Evolutionary conservation across 202 grass and related monocot species (phyloP), one percentile per base, ranked within the genome.

Genomic region (Zizania palustris): DNA sequence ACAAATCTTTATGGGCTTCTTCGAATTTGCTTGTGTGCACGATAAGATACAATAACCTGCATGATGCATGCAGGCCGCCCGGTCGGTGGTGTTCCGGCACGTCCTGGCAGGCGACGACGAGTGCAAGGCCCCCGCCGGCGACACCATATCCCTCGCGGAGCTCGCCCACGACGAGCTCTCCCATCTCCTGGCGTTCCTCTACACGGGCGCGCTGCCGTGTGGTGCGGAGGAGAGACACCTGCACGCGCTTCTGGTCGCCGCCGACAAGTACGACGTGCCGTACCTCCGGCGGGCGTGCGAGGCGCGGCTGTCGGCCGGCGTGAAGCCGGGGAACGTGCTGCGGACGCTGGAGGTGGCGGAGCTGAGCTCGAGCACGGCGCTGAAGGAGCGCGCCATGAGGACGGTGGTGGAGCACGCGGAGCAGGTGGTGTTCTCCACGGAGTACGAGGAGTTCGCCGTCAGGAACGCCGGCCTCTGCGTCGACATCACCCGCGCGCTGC

Each of bases 201-300:
- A 98, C 82, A 76, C 77, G 3, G 93, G 90, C 0, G 51, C 41
- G 11, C 56, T 91, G 3, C 12, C 0, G 46, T 16, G 7, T 0
- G 34, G 0, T 48, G 9, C 36, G 35, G 75, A 12, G 19, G 84
- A 86, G 59, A 42, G 45, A 4, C 80, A 67, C 3, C 63, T 77
- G 18, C 86, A 87, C 37, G 81, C 90, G 16, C 63, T 97, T 10
- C 72, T 93, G 0, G 64, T 93, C 0, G 91, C 94, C 0, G 86
- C 82, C 5, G 89, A 93, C 73, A 97, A 97, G 82, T 97, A 97
- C 54, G 87, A 88, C 73, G 83, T 97, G 44, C 70, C 85, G 40
- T 94, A 84, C 65, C 83, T 97, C 35, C 40, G 61, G 15, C 71
- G 77, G 36, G 76, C 57, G 2, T 97, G 94, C 57, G 91, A 90